A percentile compares a stretch with the other conserved stretches of the same genome.
These are phyloP conservation scores for Tetraselmis chui DNA, from an alignment of 139 green algal species.

Conservation along the genomic window DNA sequence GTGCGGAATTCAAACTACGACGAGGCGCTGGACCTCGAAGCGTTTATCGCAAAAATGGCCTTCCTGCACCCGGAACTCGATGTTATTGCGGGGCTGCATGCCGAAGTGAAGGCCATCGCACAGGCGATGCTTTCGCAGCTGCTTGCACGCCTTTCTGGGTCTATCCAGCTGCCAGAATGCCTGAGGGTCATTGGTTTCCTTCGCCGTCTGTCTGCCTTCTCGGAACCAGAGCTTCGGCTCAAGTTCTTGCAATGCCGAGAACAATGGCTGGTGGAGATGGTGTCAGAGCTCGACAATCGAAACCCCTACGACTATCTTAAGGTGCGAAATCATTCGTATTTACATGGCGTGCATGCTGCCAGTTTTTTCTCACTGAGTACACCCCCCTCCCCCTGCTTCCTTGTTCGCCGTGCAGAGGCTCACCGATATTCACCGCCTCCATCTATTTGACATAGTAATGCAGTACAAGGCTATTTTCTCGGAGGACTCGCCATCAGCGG, in stretches of 20 bases:
- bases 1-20: slow-evolving; percentile 91
- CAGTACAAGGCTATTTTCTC: slow-evolving; percentile 96
- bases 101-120: slow-evolving; percentile 36
- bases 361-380: too few relatives aligned
- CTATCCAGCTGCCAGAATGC: slow-evolving; percentile 85
- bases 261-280: slow-evolving; percentile 57
- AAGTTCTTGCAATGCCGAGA: slow-evolving; percentile 78
- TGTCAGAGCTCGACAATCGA: slow-evolving; percentile 70
- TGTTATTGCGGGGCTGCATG: slow-evolving; percentile 61
- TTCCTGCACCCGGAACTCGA: slow-evolving; percentile 63
- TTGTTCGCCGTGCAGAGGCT: slow-evolving; percentile 42
- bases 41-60: slow-evolving; percentile 48
- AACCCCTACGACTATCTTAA: slow-evolving; percentile 55
- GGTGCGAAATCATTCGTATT: too few relatives aligned
- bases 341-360: too few relatives aligned
- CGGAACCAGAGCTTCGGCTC: slow-evolving; percentile 68
- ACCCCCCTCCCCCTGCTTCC: background rate
- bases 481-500: slow-evolving; percentile 42
- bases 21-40: slow-evolving; percentile 92
- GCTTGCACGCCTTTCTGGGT: slow-evolving; percentile 63
- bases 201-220: slow-evolving; percentile 73
- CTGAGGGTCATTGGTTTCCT: slow-evolving; percentile 90
- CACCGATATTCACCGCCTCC: slow-evolving; percentile 90
- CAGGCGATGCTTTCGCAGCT: slow-evolving; percentile 78
- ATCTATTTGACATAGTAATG: slow-evolving; percentile 98